Conservation (phyloP, 108 stramenopile genomes). For the Skeletonema menzelii region DNA sequence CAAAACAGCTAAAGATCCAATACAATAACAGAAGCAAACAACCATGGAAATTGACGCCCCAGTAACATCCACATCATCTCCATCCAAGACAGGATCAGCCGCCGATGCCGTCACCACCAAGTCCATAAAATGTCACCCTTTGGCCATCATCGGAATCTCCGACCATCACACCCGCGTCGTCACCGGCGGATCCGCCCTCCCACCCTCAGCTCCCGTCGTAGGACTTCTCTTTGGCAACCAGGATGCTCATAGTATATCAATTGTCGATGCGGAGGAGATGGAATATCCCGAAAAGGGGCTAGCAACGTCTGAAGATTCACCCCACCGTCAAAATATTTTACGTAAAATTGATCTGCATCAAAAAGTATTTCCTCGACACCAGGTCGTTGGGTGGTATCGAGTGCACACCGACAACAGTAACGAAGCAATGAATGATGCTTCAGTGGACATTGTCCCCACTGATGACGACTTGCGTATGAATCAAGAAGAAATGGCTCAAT, state of each 20-base stretch:
- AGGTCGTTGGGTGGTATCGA: slow-evolving; percentile 85
- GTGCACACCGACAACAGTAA: slow-evolving; percentile 32
- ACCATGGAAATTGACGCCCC: slow-evolving; percentile 2
- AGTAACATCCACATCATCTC: not conserved
- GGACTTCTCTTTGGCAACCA: slow-evolving; percentile 39
- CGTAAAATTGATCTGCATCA: slow-evolving; percentile 73
- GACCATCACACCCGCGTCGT: slow-evolving; percentile 85
- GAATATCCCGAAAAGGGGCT: slow-evolving; percentile 31
- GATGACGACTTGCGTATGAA: slow-evolving; percentile 58
- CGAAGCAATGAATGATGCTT: not conserved
- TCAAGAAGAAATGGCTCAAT: slow-evolving; percentile 42
- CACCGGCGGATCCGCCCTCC: slow-evolving; percentile 71
- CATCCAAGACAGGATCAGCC: not conserved
- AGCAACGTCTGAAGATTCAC: slow-evolving; percentile 48
- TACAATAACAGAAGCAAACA: not conserved
- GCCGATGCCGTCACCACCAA: not conserved
- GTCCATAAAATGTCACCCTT: slow-evolving; percentile 43
- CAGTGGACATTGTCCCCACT: slow-evolving; percentile 35
- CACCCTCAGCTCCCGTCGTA: slow-evolving; percentile 56
- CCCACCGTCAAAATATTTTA: slow-evolving; percentile 38
- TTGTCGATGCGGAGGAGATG: slow-evolving; percentile 43
- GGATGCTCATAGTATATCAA: not conserved
- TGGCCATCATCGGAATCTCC: slow-evolving; percentile 83
- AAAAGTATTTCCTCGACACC: slow-evolving; percentile 77
- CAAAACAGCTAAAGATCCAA: not conserved